phyloP scores from a whole-genome alignment of 768 basidiomycete species.

The Podaxis sp. region DNA sequence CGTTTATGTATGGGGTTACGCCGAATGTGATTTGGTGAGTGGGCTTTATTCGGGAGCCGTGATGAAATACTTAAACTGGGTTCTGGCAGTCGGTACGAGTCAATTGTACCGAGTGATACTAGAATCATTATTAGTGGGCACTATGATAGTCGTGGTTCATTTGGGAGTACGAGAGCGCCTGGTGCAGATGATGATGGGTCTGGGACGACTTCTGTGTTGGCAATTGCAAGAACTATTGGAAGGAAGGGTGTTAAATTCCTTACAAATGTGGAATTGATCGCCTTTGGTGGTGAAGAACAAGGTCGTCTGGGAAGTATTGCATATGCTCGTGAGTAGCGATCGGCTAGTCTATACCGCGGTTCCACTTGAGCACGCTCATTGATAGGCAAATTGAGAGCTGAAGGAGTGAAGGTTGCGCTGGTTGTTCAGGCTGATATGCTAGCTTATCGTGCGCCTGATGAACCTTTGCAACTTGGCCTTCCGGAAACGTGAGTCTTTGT shows the following conservation, averaged over 20 bases:
- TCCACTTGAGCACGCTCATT: neutral
- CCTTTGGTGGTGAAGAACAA: conserved; percentile 92
- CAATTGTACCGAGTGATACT: conserved; percentile 51
- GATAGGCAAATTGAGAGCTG: conserved; percentile 53
- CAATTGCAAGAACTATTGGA: conserved; percentile 73
- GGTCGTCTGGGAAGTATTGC: conserved; percentile 74
- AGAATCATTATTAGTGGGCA: conserved; percentile 79
- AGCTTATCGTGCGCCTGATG: conserved; percentile 73
- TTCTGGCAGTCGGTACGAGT: conserved; percentile 47
- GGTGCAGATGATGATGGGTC: conserved; percentile 52
- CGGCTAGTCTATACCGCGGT: neutral
- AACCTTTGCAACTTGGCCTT: conserved; percentile 81
- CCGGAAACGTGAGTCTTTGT: conserved; percentile 54
- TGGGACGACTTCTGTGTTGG: conserved; percentile 66
- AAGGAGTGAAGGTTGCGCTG: conserved; percentile 63
- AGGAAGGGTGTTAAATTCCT: conserved; percentile 65
- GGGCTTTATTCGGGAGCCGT: neutral
- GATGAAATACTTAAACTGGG: neutral
- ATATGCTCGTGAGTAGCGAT: conserved; percentile 62
- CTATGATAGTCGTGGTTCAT: conserved; percentile 89
- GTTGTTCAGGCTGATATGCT: conserved; percentile 95
- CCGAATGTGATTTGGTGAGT: conserved; percentile 86
- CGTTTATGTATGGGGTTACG: conserved; percentile 69
- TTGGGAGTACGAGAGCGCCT: conserved; percentile 67
- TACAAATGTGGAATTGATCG: conserved; percentile 73